phyloP scores from a whole-genome alignment of 768 basidiomycete genomes.

The Cubamyces lactineus region DNA sequence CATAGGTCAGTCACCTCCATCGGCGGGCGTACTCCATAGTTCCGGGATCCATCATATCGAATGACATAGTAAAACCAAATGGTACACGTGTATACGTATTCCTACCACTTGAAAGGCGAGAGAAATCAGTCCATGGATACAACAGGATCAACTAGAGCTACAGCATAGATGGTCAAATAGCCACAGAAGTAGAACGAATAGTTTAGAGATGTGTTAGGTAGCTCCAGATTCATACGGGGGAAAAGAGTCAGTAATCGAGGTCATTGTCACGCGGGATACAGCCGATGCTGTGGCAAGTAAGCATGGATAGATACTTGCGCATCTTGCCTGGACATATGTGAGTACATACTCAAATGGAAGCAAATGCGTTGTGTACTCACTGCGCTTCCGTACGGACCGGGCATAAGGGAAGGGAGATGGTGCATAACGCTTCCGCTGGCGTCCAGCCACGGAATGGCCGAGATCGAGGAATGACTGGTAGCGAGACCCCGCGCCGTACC shows the following conservation, averaged over 20 bases:
- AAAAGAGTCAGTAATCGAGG: conserved; percentile 4
- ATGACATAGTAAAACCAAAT: too few species aligned
- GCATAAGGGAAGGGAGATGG: conserved; percentile 18
- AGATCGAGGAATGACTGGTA: conserved; percentile 21
- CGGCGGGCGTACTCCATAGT: too few species aligned
- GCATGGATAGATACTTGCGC: conserved; percentile 11
- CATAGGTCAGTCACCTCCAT: too few species aligned
- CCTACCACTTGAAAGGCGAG: too few species aligned
- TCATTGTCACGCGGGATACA: background rate
- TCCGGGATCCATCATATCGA: too few species aligned
- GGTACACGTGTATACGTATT: too few species aligned
- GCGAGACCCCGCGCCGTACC: background rate
- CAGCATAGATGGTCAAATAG: too few species aligned
- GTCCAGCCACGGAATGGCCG: conserved; percentile 13
- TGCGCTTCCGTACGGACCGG: conserved; percentile 1
- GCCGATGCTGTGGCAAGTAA: conserved; percentile 6
- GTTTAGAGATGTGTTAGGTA: too few species aligned
- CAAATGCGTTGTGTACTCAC: background rate
- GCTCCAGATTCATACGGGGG: background rate
- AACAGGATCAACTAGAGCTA: too few species aligned
- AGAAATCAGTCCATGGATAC: too few species aligned
- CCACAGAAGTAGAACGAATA: too few species aligned
- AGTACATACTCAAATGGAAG: background rate
- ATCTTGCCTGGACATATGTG: conserved; percentile 17
- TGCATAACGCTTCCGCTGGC: conserved; percentile 6